phyloP scores from a whole-genome alignment of 352 stramenopile genomes.

The Phytophthora pisi region DNA sequence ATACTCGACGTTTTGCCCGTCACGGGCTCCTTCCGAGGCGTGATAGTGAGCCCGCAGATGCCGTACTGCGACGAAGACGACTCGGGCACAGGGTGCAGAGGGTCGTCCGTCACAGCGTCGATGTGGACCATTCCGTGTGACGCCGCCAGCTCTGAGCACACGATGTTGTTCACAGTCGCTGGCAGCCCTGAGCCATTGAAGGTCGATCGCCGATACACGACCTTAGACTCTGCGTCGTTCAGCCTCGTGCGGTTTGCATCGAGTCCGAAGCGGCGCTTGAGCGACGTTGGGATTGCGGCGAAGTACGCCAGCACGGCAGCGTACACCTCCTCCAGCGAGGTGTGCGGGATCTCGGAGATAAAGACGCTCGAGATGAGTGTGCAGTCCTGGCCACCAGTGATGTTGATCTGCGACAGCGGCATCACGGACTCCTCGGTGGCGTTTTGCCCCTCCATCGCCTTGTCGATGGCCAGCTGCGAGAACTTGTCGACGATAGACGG shows the following conservation, averaged over 20 bases:
- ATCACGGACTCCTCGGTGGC: conserved; percentile 19
- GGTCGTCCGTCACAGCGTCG: conserved; percentile 33
- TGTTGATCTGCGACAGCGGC: conserved; percentile 38
- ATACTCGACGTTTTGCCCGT: conserved; percentile 22
- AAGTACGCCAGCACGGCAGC: conserved; percentile 33
- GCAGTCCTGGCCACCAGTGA: conserved; percentile 35
- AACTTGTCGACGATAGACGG: conserved; percentile 34
- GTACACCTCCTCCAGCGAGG: conserved; percentile 35
- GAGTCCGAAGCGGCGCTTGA: conserved; percentile 37
- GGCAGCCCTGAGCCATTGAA: conserved; percentile 24
- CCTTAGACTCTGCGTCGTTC: conserved; percentile 18
- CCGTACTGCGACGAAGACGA: conserved; percentile 25
- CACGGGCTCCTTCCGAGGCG: conserved; percentile 23
- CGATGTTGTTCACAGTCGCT: conserved; percentile 33
- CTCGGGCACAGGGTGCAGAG: conserved; percentile 21
- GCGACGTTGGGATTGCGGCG: conserved; percentile 25
- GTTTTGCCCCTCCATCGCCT: conserved; percentile 13
- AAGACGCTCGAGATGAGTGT: conserved; percentile 44
- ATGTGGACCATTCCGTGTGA: conserved; percentile 36
- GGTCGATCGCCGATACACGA: conserved; percentile 29
- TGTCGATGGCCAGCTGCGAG: conserved; percentile 27
- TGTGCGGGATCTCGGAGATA: conserved; percentile 41
- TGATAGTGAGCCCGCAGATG: conserved; percentile 35
- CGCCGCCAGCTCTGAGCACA: conserved; percentile 26
- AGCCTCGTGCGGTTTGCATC: conserved; percentile 22